Conservation (phyloP, 2,329 filamentous ascomycete genomes). For the Colletotrichum sp. region DNA sequence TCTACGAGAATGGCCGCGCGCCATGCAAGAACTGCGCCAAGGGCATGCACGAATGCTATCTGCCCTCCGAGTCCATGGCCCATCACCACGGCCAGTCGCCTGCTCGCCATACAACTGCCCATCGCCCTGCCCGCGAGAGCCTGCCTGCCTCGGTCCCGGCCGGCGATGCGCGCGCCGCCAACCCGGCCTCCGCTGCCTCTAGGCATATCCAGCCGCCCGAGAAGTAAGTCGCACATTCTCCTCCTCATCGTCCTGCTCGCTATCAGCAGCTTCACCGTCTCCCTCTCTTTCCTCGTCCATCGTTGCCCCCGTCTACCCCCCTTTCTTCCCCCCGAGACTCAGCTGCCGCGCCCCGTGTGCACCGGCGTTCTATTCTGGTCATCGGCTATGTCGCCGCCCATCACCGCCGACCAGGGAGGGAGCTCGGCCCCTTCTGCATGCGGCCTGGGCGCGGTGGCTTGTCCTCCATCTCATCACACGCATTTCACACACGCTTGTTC, state of each 20-base stretch:
- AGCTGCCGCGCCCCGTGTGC: slow-evolving; percentile 6
- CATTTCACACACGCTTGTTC: neutral
- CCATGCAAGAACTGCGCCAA: slow-evolving; percentile 69
- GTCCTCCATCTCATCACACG: neutral
- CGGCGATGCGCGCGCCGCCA: slow-evolving; percentile 46
- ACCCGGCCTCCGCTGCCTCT: slow-evolving; percentile 49
- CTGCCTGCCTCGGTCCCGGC: slow-evolving; percentile 56
- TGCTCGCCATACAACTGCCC: slow-evolving; percentile 51
- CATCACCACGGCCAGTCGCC: slow-evolving; percentile 66
- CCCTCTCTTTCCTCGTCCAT: neutral
- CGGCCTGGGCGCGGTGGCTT: slow-evolving; percentile 22
- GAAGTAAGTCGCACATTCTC: slow-evolving; percentile 54
- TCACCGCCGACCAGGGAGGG: slow-evolving; percentile 8
- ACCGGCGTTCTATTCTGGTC: slow-evolving; percentile 12
- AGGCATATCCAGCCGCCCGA: slow-evolving; percentile 55
- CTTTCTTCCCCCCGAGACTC: neutral
- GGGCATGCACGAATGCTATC: slow-evolving; percentile 68
- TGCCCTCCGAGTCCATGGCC: slow-evolving; percentile 64
- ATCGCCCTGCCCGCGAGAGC: slow-evolving; percentile 58
- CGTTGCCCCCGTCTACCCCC: neutral
- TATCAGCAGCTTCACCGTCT: slow-evolving; percentile 1
- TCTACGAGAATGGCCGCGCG: slow-evolving; percentile 67
- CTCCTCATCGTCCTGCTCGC: neutral
- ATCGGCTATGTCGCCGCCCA: slow-evolving; percentile 17
- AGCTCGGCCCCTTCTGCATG: slow-evolving; percentile 22